Base-by-base conservation (phyloP, 192 early-diverging fungal genomes). In the Spizellomyces punctatus region DNA sequence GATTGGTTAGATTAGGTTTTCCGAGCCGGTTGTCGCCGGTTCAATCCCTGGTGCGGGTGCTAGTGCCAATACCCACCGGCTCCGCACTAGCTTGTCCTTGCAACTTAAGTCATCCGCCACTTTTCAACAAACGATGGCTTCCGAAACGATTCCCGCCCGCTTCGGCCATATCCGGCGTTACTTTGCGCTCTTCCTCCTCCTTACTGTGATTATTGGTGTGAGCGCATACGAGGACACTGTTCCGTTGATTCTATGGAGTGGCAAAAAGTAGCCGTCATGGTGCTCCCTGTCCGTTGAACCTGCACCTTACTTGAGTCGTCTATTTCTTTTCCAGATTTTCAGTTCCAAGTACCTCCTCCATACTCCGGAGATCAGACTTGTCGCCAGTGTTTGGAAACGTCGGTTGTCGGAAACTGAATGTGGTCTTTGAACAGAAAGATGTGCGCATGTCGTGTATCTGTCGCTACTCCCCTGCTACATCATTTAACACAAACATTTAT, bases 361-460 rank as follows among this genome's bases (percentile, higher is more conserved):
- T 42, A 6, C 78, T 64, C 72, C 75, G 21, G 54, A 63, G 56
- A 7, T 6, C 2, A 65, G 72, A 17, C 64, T 16, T 36, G 63
- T 45, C 43, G n/a, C n/a, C 63, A 69, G 62, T 80, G 76, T 64
- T 83, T 81, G 48, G 74, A 75, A 62, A 78, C 79, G 79, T 83
- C 78, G 79, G 80, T 77, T 42, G 81, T 57, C 45, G 72, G 74
- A 49, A 85, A 73, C 5, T 85, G 72, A 55, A 75, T 46, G 42
- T 79, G 61, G 36, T 83, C 76, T 57, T 68, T 67, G 6, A 74
- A 65, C 49, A 90, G 78, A 73, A 92, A 86, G 21, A 77, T 76
- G 21, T 85, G 63, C 4, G 91, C 79, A 27, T 89, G 89, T 42
- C 83, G 76, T 2, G 86, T 85, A 10, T 90, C 91, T 17, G 63